phyloP scores from a whole-genome alignment of 495 filamentous ascomycete genomes.

The Penicillium subrubescens region DNA sequence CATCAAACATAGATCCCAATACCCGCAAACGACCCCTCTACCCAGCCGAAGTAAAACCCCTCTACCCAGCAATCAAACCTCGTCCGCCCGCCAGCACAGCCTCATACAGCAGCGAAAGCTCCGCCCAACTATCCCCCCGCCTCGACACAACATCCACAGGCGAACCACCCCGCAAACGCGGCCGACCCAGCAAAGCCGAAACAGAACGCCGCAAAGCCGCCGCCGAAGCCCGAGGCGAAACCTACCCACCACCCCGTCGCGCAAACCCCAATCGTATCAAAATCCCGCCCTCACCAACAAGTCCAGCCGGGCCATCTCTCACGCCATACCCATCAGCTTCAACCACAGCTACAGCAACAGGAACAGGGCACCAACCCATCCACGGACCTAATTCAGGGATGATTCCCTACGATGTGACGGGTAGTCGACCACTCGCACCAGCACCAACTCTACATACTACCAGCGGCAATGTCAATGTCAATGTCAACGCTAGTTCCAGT shows the following conservation, averaged over 20 bases:
- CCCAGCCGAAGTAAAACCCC: slow-evolving; percentile 35
- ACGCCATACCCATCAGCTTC: not conserved
- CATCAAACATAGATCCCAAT: slow-evolving; percentile 29
- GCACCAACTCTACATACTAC: slow-evolving; percentile 7
- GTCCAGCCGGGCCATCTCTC: slow-evolving; percentile 22
- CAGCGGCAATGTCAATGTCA: slow-evolving; percentile 1
- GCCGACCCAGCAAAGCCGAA: slow-evolving; percentile 61
- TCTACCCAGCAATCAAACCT: slow-evolving; percentile 44
- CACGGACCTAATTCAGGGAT: slow-evolving; percentile 6
- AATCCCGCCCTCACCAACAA: slow-evolving; percentile 37
- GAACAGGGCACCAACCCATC: slow-evolving; percentile 12
- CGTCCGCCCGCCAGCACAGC: slow-evolving; percentile 40
- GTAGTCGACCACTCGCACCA: slow-evolving; percentile 10
- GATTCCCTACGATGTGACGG: slow-evolving; percentile 16
- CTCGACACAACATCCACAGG: slow-evolving; percentile 26
- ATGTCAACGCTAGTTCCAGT: too few relatives aligned
- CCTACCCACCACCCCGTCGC: slow-evolving; percentile 47
- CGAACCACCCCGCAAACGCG: slow-evolving; percentile 59
- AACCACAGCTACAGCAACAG: not conserved
- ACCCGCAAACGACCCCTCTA: slow-evolving; percentile 41
- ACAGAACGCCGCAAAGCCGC: slow-evolving; percentile 52
- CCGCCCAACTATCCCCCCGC: slow-evolving; percentile 42
- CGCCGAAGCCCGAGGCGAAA: slow-evolving; percentile 54
- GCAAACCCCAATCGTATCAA: slow-evolving; percentile 34
- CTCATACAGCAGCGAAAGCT: slow-evolving; percentile 44